Conservation (phyloP, 805 yeast genomes). For the Schwanniomyces vanrijiae region DNA sequence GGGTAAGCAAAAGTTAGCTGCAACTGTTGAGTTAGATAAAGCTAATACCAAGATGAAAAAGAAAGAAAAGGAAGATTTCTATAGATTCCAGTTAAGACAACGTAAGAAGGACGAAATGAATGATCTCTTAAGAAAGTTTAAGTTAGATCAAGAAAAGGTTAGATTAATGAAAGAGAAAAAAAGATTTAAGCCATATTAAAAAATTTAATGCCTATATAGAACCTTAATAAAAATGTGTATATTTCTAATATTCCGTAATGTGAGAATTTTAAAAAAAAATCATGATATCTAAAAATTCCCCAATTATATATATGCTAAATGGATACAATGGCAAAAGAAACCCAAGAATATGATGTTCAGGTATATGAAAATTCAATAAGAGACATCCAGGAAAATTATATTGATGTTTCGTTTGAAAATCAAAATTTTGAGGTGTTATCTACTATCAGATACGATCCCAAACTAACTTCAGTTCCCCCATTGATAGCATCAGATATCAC, state of each 20-base stretch:
- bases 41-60: conserved; percentile 56
- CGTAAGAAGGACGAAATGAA: conserved; percentile 91
- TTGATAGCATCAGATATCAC: conserved; percentile 21
- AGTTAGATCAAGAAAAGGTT: conserved; percentile 86
- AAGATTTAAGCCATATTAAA: conserved; percentile 79
- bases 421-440: conserved; percentile 58
- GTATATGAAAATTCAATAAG: conserved; percentile 3
- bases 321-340: not conserved
- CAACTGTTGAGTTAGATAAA: conserved; percentile 35
- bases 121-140: conserved; percentile 77
- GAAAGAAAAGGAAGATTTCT: conserved; percentile 86
- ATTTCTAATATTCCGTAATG: not conserved
- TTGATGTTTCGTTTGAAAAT: conserved; percentile 12
- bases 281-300: too few species aligned
- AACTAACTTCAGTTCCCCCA: conserved; percentile 32
- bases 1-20: conserved; percentile 50
- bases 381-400: conserved; percentile 8
- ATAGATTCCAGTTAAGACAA: conserved; percentile 94
- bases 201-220: not conserved
- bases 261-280: not conserved
- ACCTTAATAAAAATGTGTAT: not conserved
- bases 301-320: not conserved
- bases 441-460: conserved; percentile 77
- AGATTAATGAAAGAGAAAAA: conserved; percentile 75
- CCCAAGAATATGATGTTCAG: not conserved